Evolutionary conservation across 176 grass and related monocot species (phyloP), one percentile per base, ranked within the genome.

Genomic region (Oryza nivara): DNA sequence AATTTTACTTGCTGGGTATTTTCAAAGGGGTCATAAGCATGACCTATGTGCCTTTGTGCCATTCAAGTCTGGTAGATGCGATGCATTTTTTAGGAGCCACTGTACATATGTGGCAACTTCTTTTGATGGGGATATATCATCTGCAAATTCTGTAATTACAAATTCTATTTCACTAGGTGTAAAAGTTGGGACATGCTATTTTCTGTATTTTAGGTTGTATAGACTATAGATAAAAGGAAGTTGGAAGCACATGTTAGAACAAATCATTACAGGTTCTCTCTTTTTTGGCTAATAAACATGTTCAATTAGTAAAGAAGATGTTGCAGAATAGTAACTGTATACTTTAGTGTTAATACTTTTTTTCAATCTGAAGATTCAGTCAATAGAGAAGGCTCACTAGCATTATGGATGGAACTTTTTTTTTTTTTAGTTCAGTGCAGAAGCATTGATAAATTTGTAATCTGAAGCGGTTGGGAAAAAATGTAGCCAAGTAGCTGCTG

Each of bases 1-100:
- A 22, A 12, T 38, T 48, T 70, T 38, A 71, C 63, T 64, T 70
- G 38, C 51, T n/a, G 30, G 41, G 46, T 52, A 10, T 43, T 40
- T 71, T 88, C 15, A 66, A 40, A 14, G 70, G 36, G 11, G 47
- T 41, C 13, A 58, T 87, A 58, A 76, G 28, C 23, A 6, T 81
- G 60, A 41, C 54, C 23, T 25, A 58, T 69, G 36, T 56, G 11
- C 4, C 17, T 7, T 56, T 34, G 12, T 58, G 26, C 22, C 22
- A 54, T 44, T 41, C 56, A 47, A 65, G 70, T 19, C 78, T 43
- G 54, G 20, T 13, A 81, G 51, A 73, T 86, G 44, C 15, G 44
- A 81, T 25, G 49, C 46, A 56, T 46, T 60, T 58, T 58, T 54
- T 15, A 43, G 48, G 48, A 61, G 72, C 64, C 45, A 36, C 30